Evolutionary conservation across 176 grass and related monocot genomes (phyloP), one percentile per base, ranked within the genome.

Genomic region (Oryza coarctata): DNA sequence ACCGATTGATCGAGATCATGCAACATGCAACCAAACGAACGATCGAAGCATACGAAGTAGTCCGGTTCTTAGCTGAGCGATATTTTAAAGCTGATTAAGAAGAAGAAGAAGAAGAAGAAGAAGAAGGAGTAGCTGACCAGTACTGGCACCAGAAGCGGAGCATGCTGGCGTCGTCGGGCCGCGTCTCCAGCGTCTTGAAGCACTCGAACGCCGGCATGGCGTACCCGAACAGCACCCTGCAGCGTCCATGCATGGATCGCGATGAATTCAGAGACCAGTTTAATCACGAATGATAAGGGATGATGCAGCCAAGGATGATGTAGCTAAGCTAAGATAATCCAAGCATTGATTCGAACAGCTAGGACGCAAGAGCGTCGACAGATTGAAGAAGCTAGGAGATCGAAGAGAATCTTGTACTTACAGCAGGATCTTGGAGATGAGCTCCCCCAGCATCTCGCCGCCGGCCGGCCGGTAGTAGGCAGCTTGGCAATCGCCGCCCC

Each of bases 101-200:
- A 8, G 5, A 22, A 0, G 1, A 22, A 2, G 6, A 32, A 43
- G 32, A 33, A 4, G 32, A 33, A n/a, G 15, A 55, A 8, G 5
- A 22, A 0, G 1, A 20, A 22, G 5, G 6, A 32, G 70, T 12
- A 83, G 55, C 58, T 62, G 62, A 95, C 93, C 96, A 95, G 84
- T 98, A 98, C 68, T 95, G 96, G 86, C 96, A 98, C 96, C 96
- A 98, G 86, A 98, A 95, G 30, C 93, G 88, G 71, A 98, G 96
- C 96, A 88, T 88, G 66, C 65, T 75, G 7, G 82, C 65, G 61
- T 88, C 79, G 63, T 86, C 68, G 52, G 96, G 95, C 3, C 82
- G 62, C 70, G 74, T 31, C 88, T 98, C 93, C 32, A 93, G 84
- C 82, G 91, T 86, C 78, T 98, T 98, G 85, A 98, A 98, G 88